Evolutionary conservation across 805 yeast species (phyloP).

Genomic region (Hanseniaspora taiwanica): DNA sequence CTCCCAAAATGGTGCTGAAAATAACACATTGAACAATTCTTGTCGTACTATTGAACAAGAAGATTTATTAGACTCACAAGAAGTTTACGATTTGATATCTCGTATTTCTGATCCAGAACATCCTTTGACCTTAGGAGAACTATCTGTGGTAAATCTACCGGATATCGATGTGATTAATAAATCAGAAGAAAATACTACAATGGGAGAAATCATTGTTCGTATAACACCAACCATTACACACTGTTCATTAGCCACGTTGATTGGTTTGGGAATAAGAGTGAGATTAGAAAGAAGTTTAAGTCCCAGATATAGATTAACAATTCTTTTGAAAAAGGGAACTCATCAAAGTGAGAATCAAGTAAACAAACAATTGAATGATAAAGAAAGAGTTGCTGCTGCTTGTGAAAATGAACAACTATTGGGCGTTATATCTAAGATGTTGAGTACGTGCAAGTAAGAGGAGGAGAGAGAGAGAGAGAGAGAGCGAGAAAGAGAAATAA

Average conservation of each 20-base stretch:
- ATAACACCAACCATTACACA: constrained; percentile 98
- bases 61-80: constrained; percentile 47
- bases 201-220: constrained; percentile 64
- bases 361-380: constrained; percentile 91
- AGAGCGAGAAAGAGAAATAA: too few relatives aligned
- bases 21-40: too few relatives aligned
- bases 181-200: constrained; percentile 31
- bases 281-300: constrained; percentile 83
- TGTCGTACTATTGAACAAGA: too few relatives aligned
- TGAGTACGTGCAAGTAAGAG: constrained; percentile 51
- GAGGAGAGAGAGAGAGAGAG: too few relatives aligned
- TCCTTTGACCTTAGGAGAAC: constrained; percentile 85
- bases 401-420: constrained; percentile 91
- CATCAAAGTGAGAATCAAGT: constrained; percentile 95
- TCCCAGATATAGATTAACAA: constrained; percentile 64
- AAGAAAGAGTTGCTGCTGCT: constrained; percentile 96
- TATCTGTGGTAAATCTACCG: constrained; percentile 77
- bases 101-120: constrained; percentile 94
- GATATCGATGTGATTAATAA: constrained; percentile 65
- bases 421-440: constrained; percentile 85
- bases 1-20: too few relatives aligned
- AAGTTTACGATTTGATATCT: constrained; percentile 74
- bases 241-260: constrained; percentile 89
- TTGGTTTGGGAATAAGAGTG: constrained; percentile 89
- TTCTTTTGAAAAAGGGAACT: constrained; percentile 76